A percentile compares a stretch with the other conserved stretches of the same genome.
Evolutionary conservation across 1,284 basidiomycete genomes (phyloP).

Genomic region (Exobasidium rhododendri): DNA sequence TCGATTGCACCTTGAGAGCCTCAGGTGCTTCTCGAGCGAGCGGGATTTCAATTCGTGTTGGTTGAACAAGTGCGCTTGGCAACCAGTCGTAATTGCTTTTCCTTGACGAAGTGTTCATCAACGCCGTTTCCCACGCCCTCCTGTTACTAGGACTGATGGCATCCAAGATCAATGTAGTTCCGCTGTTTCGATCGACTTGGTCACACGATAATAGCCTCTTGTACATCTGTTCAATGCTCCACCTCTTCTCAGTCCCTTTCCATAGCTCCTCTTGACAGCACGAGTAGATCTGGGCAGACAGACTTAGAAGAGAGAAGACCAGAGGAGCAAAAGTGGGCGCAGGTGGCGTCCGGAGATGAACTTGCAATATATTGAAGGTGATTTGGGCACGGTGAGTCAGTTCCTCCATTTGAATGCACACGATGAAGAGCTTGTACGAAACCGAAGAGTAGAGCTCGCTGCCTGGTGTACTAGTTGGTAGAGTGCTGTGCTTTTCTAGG

Average conservation of each 20-base stretch:
- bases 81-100: neutral
- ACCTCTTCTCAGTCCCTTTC: neutral
- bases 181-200: neutral
- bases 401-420: constrained; percentile 1
- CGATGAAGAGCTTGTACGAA: neutral
- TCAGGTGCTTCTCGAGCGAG: no score
- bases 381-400: neutral
- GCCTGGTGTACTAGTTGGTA: neutral
- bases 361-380: neutral
- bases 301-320: neutral
- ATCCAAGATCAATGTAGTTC: neutral
- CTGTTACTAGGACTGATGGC: neutral
- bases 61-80: neutral
- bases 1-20: no score
- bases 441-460: neutral
- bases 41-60: no score
- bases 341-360: constrained; percentile 10
- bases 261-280: neutral
- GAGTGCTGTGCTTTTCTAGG: neutral
- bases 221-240: neutral
- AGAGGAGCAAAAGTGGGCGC: constrained; percentile 12
- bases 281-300: neutral
- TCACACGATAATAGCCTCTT: neutral
- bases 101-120: neutral
- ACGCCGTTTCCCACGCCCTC: neutral